These are phyloP conservation scores for Pseudopyricularia javanii DNA, from an alignment of 2,329 filamentous ascomycete species.

Conservation along the genomic window DNA sequence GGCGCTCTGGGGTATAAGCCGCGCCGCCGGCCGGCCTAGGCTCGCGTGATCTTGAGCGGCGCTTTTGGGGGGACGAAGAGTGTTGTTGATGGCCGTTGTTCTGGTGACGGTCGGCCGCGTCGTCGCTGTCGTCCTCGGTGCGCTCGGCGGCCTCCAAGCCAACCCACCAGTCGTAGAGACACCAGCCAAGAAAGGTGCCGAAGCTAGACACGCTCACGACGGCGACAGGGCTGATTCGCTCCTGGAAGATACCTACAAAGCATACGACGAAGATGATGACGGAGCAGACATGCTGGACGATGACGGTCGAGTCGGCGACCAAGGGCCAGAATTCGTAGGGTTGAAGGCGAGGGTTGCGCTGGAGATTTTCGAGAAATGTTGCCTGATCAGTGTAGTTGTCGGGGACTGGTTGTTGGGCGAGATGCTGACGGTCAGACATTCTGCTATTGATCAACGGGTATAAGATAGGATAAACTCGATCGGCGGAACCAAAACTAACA, in stretches of 20 bases:
- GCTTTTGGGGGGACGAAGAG: neutral
- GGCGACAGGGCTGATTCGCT: conserved; percentile 78
- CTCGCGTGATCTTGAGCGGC: neutral
- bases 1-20: conserved; percentile 3
- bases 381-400: conserved; percentile 98
- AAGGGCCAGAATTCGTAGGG: conserved; percentile 98
- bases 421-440: neutral
- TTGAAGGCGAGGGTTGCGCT: conserved; percentile 83
- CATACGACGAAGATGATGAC: conserved; percentile 91
- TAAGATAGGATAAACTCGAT: too few relatives aligned
- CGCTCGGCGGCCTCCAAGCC: conserved; percentile 48
- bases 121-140: conserved; percentile 19
- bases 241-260: conserved; percentile 81
- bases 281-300: conserved; percentile 92
- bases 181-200: conserved; percentile 76
- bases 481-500: conserved; percentile 42
- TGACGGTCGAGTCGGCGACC: conserved; percentile 88
- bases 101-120: neutral
- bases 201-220: conserved; percentile 77
- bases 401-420: conserved; percentile 48
- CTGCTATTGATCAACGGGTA: neutral
- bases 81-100: too few relatives aligned
- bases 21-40: neutral
- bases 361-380: conserved; percentile 90
- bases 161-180: conserved; percentile 86